These are phyloP conservation scores for Starmera amethionina DNA, from an alignment of 805 yeast genomes.

Conservation along the genomic window DNA sequence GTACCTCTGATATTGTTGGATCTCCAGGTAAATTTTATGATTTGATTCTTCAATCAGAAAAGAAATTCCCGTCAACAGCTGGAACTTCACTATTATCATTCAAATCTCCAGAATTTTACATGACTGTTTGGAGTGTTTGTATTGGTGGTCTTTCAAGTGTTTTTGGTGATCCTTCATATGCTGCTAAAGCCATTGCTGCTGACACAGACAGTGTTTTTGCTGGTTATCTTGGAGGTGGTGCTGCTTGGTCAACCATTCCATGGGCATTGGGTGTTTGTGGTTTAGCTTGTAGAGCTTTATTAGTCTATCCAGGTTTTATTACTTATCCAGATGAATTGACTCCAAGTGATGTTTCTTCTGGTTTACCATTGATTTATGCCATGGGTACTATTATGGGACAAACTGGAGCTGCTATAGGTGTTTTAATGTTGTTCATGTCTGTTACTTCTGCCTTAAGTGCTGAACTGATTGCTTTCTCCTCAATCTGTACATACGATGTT, in stretches of 20 bases:
- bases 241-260: conserved; percentile 29
- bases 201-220: conserved; percentile 21
- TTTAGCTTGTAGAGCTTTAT: conserved; percentile 26
- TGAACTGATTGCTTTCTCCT: conserved; percentile 31
- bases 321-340: conserved; percentile 34
- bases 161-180: conserved; percentile 28
- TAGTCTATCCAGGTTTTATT: conserved; percentile 21
- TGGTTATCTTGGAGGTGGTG: conserved; percentile 29
- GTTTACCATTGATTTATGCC: conserved; percentile 28
- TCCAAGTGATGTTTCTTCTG: conserved; percentile 27
- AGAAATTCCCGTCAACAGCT: conserved; percentile 22
- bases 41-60: conserved; percentile 25
- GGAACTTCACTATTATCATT: conserved; percentile 16
- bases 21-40: conserved; percentile 36
- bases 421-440: conserved; percentile 31
- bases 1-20: conserved; percentile 30
- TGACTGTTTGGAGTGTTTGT: conserved; percentile 21
- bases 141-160: conserved; percentile 24
- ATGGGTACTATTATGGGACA: conserved; percentile 38
- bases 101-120: conserved; percentile 20
- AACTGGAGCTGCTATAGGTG: conserved; percentile 31
- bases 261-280: conserved; percentile 27
- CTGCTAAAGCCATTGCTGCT: conserved; percentile 35
- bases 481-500: conserved; percentile 30
- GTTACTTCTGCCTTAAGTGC: conserved; percentile 34